These are phyloP conservation scores for Ulota crispa DNA, from an alignment of 225 moss, liverwort and hornwort species.

Conservation along the genomic window DNA sequence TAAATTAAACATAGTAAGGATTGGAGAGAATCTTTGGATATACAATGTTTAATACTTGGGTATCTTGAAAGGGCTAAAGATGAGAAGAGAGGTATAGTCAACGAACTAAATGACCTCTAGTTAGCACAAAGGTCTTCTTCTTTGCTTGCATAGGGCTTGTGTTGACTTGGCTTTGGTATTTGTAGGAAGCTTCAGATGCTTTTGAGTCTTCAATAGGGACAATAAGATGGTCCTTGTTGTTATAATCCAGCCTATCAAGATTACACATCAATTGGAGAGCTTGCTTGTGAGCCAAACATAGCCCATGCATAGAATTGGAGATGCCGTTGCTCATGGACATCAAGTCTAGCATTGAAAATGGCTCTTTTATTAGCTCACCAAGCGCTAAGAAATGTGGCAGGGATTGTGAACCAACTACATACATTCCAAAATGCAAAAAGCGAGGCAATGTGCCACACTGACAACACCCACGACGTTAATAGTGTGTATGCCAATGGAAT, in stretches of 20 bases:
- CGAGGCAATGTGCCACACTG: constrained; percentile 58
- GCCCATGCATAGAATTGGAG: background rate
- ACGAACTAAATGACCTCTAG: background rate
- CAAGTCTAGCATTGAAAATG: constrained; percentile 26
- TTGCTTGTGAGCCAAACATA: background rate
- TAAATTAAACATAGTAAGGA: too few species aligned
- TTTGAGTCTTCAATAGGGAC: background rate
- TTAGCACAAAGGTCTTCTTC: background rate
- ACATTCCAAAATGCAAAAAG: constrained; percentile 59
- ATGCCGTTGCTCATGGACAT: constrained; percentile 8
- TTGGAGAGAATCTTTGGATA: too few species aligned
- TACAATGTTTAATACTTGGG: too few species aligned
- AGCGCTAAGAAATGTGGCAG: constrained; percentile 36
- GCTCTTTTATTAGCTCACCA: constrained; percentile 35
- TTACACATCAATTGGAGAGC: background rate
- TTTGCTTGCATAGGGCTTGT: too few species aligned
- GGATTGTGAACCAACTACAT: constrained; percentile 56
- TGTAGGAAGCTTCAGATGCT: background rate
- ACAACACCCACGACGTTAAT: constrained; percentile 54
- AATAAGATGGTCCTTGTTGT: background rate
- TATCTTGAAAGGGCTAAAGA: too few species aligned
- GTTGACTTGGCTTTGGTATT: background rate
- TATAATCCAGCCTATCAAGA: background rate
- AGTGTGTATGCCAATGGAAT: constrained; percentile 62
- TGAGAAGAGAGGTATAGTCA: too few species aligned